Evolutionary conservation across 805 yeast species (phyloP).

Genomic region (Sugiyamaella qingdaonensis): DNA sequence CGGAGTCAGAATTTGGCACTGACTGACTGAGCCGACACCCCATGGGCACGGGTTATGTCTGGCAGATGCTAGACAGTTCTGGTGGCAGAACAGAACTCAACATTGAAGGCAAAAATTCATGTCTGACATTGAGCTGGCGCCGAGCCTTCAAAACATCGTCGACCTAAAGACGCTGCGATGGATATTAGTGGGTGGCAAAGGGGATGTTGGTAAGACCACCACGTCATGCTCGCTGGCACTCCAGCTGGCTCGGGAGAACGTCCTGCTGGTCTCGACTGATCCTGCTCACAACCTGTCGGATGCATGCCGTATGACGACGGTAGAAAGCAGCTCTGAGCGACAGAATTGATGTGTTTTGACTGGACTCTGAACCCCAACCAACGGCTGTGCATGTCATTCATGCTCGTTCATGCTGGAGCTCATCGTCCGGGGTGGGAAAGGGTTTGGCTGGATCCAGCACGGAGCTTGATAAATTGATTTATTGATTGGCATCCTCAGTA

Average conservation of each 20-base stretch:
- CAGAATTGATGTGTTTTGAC: too few relatives aligned
- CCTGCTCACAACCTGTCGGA: slow-evolving; percentile 98
- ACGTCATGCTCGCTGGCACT: slow-evolving; percentile 94
- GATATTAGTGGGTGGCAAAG: slow-evolving; percentile 99
- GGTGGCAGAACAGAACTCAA: background rate
- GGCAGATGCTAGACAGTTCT: background rate
- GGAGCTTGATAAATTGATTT: too few relatives aligned
- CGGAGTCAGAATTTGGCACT: too few relatives aligned
- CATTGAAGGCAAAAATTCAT: background rate
- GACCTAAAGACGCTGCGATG: slow-evolving; percentile 64
- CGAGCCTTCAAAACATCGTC: slow-evolving; percentile 39
- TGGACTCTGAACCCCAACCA: too few relatives aligned
- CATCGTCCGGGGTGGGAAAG: too few relatives aligned
- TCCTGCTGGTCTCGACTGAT: slow-evolving; percentile 88
- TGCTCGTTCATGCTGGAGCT: too few relatives aligned
- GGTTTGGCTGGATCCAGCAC: too few relatives aligned
- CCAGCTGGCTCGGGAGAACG: slow-evolving; percentile 85
- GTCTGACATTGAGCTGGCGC: slow-evolving; percentile 30
- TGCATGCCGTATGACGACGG: too few relatives aligned
- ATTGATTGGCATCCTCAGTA: too few relatives aligned
- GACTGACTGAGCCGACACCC: too few relatives aligned
- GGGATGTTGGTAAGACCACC: slow-evolving; percentile 99
- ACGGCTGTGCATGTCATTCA: too few relatives aligned
- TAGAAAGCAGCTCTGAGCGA: too few relatives aligned
- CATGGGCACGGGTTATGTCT: background rate